phyloP scores from a whole-genome alignment of 2,329 filamentous ascomycete genomes.

The Ilyonectria sp. region DNA sequence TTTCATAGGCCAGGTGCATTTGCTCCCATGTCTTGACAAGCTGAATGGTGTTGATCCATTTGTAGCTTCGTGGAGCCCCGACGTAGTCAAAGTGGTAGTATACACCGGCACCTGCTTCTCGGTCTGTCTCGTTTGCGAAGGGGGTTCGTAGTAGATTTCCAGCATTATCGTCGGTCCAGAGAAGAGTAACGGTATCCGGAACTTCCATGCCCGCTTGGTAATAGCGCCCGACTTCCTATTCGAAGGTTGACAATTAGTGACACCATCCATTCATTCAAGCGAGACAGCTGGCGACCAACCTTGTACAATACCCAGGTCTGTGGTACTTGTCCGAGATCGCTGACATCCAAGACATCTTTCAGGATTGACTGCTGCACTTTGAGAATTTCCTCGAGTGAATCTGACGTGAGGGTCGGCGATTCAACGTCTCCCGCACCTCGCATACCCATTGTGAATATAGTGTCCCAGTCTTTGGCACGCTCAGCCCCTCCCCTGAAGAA shows the following conservation, averaged over 20 bases:
- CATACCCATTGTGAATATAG: constrained; percentile 79
- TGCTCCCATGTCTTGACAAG: constrained; percentile 50
- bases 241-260: background rate
- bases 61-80: constrained; percentile 72
- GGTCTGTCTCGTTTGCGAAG: constrained; percentile 64
- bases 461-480: constrained; percentile 74
- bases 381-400: background rate
- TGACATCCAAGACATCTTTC: background rate
- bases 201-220: constrained; percentile 75
- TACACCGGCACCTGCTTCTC: constrained; percentile 72
- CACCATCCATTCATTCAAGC: too few species aligned
- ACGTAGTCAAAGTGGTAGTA: constrained; percentile 76
- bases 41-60: constrained; percentile 69
- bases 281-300: background rate
- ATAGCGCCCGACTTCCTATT: constrained; percentile 69
- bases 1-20: constrained; percentile 66
- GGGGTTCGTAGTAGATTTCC: constrained; percentile 73
- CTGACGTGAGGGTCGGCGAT: background rate
- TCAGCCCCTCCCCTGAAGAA: constrained; percentile 79
- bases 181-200: constrained; percentile 73
- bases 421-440: constrained; percentile 75
- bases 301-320: background rate
- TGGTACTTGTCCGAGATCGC: background rate
- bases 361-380: background rate
- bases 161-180: constrained; percentile 77